phyloP scores from a whole-genome alignment of 208 protist genomes.

The Strigomonas galati region DNA sequence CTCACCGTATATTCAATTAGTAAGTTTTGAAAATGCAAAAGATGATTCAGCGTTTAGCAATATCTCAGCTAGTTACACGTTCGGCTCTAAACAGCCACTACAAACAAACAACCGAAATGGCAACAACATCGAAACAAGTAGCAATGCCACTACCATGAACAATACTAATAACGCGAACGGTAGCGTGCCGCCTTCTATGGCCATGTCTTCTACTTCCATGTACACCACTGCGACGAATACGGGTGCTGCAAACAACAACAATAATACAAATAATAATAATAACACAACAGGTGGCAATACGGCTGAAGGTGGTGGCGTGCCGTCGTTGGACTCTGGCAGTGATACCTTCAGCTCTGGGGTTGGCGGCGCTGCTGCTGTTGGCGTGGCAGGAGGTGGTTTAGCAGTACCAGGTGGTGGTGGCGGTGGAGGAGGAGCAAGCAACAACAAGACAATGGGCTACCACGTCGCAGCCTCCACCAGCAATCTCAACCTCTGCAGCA shows the following conservation, averaged over 20 bases:
- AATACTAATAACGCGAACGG: not conserved
- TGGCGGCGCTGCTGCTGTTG: not conserved
- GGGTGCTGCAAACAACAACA: not conserved
- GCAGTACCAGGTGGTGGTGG: too few relatives aligned
- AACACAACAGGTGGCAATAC: not conserved
- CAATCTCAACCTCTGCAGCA: not conserved
- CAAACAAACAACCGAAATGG: not conserved
- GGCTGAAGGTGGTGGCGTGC: not conserved
- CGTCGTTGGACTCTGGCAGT: not conserved
- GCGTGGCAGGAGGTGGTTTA: too few relatives aligned
- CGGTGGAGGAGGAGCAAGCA: too few relatives aligned
- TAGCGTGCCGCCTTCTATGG: not conserved
- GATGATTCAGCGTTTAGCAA: slow-evolving; percentile 14
- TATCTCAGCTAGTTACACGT: too few relatives aligned
- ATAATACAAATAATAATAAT: slow-evolving; percentile 9
- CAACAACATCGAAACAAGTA: not conserved
- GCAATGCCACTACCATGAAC: not conserved
- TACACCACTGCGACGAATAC: not conserved
- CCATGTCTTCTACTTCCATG: too few relatives aligned
- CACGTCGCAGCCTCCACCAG: not conserved
- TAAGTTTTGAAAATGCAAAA: slow-evolving; percentile 56
- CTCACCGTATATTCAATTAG: slow-evolving; percentile 66
- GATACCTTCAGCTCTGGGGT: not conserved
- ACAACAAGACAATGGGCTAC: too few relatives aligned
- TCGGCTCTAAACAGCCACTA: not conserved